phyloP scores from a whole-genome alignment of 176 grass and related monocot genomes.

The Puya raimondii region DNA sequence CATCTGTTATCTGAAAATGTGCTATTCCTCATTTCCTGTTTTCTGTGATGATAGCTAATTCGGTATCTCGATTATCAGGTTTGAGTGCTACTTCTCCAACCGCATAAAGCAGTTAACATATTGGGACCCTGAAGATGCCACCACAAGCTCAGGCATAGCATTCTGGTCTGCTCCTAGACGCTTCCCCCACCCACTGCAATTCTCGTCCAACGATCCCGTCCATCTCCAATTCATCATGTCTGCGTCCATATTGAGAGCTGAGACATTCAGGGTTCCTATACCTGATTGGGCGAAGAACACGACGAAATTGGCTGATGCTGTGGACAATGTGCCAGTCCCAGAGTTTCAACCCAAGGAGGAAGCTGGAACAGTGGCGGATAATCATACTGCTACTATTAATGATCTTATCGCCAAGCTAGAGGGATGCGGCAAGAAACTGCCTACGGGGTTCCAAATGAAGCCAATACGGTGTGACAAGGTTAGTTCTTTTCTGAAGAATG shows the following conservation, averaged over 20 bases:
- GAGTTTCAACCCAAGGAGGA: conserved; percentile 52
- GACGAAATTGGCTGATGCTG: conserved; percentile 29
- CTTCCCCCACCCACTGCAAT: conserved; percentile 47
- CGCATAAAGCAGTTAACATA: conserved; percentile 73
- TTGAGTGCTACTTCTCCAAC: conserved; percentile 80
- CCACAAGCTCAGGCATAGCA: conserved; percentile 53
- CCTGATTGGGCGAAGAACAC: conserved; percentile 51
- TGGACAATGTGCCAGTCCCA: conserved; percentile 45
- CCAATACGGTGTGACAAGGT: conserved; percentile 68
- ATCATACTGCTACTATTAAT: conserved; percentile 38
- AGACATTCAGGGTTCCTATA: conserved; percentile 51
- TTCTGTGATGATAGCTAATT: conserved; percentile 1
- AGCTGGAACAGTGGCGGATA: conserved; percentile 49
- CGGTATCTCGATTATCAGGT: conserved; percentile 20
- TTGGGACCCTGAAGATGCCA: conserved; percentile 63
- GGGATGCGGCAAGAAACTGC: conserved; percentile 50
- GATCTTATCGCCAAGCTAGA: conserved; percentile 57
- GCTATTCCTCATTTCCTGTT: conserved; percentile 1
- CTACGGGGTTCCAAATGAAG: conserved; percentile 53
- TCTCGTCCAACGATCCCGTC: conserved; percentile 45
- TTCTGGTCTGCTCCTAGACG: conserved; percentile 87
- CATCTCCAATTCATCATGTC: conserved; percentile 56
- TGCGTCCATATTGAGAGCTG: conserved; percentile 60
- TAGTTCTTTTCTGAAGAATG: conserved; percentile 3
- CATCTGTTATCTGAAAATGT: background rate